Evolutionary conservation across 345 rosid genomes (phyloP).

Genomic region (Sapria himalayana): DNA sequence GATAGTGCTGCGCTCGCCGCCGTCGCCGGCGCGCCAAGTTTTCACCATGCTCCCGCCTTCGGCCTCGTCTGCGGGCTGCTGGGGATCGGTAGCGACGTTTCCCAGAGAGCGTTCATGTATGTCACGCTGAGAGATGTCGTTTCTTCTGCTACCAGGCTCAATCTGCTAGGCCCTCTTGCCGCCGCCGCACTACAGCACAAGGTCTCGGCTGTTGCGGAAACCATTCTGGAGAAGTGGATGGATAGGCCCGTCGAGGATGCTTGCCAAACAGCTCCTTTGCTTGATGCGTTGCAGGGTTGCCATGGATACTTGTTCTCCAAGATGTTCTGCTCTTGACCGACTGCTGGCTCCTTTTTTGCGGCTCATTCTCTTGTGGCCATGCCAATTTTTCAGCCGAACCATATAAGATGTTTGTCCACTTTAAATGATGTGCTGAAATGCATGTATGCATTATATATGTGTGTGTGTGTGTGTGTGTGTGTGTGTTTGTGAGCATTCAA

Average conservation of each 20-base stretch:
- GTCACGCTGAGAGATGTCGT: slow-evolving; percentile 49
- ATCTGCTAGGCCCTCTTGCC: slow-evolving; percentile 55
- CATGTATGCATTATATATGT: no score
- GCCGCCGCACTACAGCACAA: slow-evolving; percentile 71
- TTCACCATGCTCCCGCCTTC: slow-evolving; percentile 71
- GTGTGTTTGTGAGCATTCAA: no score
- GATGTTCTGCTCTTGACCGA: slow-evolving; percentile 65
- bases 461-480: no score
- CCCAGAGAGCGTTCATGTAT: slow-evolving; percentile 70
- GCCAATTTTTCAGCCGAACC: no score
- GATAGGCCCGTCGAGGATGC: slow-evolving; percentile 48
- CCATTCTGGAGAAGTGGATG: slow-evolving; percentile 32
- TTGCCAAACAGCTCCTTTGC: slow-evolving; percentile 65
- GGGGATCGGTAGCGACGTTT: slow-evolving; percentile 33
- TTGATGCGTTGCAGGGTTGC: slow-evolving; percentile 61
- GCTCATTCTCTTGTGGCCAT: no score
- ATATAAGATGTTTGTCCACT: no score
- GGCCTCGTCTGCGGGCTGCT: slow-evolving; percentile 65
- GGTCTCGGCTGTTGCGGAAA: slow-evolving; percentile 39
- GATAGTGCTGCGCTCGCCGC: slow-evolving; percentile 18
- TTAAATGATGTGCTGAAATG: no score
- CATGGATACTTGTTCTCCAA: slow-evolving; percentile 70
- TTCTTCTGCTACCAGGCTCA: slow-evolving; percentile 82
- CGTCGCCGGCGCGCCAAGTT: slow-evolving; percentile 14
- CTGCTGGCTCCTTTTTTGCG: no score